Base-by-base conservation (phyloP, 208 protist genomes). In the Leishmania arabica region DNA sequence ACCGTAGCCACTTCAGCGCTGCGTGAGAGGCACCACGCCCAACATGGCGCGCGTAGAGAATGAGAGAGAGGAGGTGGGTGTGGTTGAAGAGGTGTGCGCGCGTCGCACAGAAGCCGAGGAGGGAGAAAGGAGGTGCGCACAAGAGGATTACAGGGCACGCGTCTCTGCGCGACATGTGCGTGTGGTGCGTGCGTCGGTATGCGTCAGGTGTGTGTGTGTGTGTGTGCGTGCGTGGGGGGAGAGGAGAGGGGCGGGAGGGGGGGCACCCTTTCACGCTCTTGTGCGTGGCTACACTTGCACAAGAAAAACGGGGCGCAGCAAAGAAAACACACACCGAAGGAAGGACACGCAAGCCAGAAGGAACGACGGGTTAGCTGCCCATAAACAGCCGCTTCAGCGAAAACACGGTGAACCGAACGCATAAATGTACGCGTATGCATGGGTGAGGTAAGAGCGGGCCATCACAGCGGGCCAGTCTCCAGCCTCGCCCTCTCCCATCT, bases 361-460 rank as follows among this genome's bases (percentile, higher is more conserved):
- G 56, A 15, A 17, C 13, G 17, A 56, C 17, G 19, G 17, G 19
- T 5, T 17, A 15, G 19, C 53, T 0, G 24, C 56, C 5, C 24
- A 62, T n/a, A 24, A 15, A n/a, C 19, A 31, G 56, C 24, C 56
- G 7, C 56, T 8, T 31, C 24, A 62, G 24, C 5, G 56, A 62
- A 2, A 31, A 24, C 24, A n/a, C 7, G 24, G 56, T 11, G 24
- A 31, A 62, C 24, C 9, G 24, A 62, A 62, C 7, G n/a, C 2
- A 54, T 47, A 47, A 3, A 70, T 77, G 45, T 77, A 73, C 51
- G 31, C 56, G 40, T 82, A 62, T 70, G 47, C 31, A 11, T 64
- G 24, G 2, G 24, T 64, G 24, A 66, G 27, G 58, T 15, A 19
- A 27, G 21, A 34, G 37, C 47, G 65, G 17, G 65, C 37, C 13